Evolutionary conservation across 1,139 yeast species (phyloP).

Genomic region (Hansenula sp.): DNA sequence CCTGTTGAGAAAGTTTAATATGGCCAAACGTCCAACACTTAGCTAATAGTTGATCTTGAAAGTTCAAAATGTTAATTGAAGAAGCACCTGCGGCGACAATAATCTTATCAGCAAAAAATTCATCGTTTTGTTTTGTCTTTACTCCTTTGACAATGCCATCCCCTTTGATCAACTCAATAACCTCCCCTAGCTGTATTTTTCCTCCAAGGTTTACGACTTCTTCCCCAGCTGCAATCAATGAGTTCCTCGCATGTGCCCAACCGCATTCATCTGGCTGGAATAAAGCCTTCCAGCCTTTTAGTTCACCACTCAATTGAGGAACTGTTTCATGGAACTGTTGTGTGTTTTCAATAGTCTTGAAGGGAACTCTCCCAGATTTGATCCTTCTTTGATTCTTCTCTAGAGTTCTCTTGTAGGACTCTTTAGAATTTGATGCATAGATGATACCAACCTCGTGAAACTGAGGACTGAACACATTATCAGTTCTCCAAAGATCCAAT

Average conservation of each 20-base stretch:
- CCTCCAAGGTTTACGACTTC: slow-evolving; percentile 32
- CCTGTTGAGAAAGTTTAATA: slow-evolving; percentile 31
- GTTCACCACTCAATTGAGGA: too few relatives aligned
- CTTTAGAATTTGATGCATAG: too few relatives aligned
- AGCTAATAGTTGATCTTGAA: slow-evolving; percentile 30
- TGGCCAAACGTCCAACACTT: slow-evolving; percentile 40
- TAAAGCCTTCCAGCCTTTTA: too few relatives aligned
- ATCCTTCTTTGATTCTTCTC: too few relatives aligned
- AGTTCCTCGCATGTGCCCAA: slow-evolving; percentile 30
- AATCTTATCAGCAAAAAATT: slow-evolving; percentile 24
- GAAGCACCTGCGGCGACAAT: slow-evolving; percentile 36
- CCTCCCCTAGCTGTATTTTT: slow-evolving; percentile 28
- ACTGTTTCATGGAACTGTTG: too few relatives aligned
- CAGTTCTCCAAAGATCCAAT: too few relatives aligned
- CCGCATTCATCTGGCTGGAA: too few relatives aligned
- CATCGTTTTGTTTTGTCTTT: slow-evolving; percentile 24
- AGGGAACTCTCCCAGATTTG: too few relatives aligned
- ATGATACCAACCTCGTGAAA: too few relatives aligned
- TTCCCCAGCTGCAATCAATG: slow-evolving; percentile 23
- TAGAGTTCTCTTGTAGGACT: too few relatives aligned
- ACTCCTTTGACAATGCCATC: slow-evolving; percentile 5
- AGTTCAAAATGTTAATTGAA: slow-evolving; percentile 29
- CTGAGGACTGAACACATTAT: too few relatives aligned
- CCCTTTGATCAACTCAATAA: slow-evolving; percentile 12
- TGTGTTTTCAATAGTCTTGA: too few relatives aligned